These are phyloP conservation scores for Trifolium dubium DNA, from an alignment of 306 rosid genomes.

Conservation along the genomic window DNA sequence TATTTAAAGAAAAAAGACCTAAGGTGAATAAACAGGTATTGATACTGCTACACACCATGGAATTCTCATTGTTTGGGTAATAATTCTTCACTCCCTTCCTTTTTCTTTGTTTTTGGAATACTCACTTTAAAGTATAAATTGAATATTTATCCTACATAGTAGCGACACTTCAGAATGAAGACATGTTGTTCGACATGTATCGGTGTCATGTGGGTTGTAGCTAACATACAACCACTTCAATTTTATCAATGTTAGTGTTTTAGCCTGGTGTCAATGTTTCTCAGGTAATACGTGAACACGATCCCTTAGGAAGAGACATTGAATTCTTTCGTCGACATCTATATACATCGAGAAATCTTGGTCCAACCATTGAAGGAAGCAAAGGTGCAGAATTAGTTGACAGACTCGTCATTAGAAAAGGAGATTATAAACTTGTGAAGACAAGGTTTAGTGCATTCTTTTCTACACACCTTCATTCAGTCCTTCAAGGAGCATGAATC, in stretches of 20 bases:
- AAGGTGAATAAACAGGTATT: no score
- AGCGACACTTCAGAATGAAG: no score
- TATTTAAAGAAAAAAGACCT: no score
- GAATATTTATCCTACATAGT: no score
- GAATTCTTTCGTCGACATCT: slow-evolving; percentile 81
- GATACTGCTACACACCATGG: slow-evolving; percentile 76
- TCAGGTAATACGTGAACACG: slow-evolving; percentile 90
- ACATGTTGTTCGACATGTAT: no score
- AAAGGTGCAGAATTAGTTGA: slow-evolving; percentile 77
- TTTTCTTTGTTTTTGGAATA: no score
- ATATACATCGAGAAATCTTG: slow-evolving; percentile 53
- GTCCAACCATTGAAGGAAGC: slow-evolving; percentile 65
- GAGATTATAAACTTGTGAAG: slow-evolving; percentile 84
- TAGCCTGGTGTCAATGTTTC: background rate
- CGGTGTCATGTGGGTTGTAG: no score
- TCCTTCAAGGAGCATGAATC: slow-evolving; percentile 71
- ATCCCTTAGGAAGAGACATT: slow-evolving; percentile 83
- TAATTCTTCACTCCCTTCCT: no score
- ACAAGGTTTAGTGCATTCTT: slow-evolving; percentile 94
- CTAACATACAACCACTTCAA: no score
- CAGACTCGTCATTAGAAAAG: slow-evolving; percentile 78
- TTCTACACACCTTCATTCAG: slow-evolving; percentile 74
- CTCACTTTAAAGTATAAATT: no score
- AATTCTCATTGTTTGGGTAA: slow-evolving; percentile 70
- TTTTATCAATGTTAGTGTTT: no score